A percentile compares a stretch with the other conserved stretches of the same genome.
These are phyloP conservation scores for Erodium texanum DNA, from an alignment of 441 rosid species.

Conservation along the genomic window DNA sequence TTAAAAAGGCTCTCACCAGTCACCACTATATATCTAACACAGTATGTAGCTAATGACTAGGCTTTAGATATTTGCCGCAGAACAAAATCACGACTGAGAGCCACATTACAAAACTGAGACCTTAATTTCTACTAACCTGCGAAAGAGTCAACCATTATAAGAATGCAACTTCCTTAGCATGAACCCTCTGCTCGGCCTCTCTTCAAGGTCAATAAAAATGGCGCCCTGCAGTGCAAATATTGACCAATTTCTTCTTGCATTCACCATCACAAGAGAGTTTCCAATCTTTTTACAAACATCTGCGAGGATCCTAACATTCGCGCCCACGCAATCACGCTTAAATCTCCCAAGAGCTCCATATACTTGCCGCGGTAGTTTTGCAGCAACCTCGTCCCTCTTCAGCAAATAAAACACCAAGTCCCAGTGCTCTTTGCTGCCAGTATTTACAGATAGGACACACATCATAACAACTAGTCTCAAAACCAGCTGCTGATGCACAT, in stretches of 20 bases:
- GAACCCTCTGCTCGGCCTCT: neutral
- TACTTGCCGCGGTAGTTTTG: neutral
- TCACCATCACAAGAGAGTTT: slow-evolving; percentile 6
- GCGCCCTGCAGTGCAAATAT: neutral
- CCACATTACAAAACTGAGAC: too few relatives aligned
- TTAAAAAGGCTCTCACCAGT: too few relatives aligned
- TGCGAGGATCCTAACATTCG: neutral
- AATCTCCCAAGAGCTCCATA: neutral
- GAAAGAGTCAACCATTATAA: too few relatives aligned
- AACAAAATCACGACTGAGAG: too few relatives aligned
- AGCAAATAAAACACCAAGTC: neutral
- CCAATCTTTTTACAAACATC: neutral
- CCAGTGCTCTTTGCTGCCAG: neutral
- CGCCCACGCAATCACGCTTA: neutral
- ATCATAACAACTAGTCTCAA: neutral
- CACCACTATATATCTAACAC: too few relatives aligned
- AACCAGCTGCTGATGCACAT: neutral
- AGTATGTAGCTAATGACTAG: too few relatives aligned
- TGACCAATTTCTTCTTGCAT: neutral
- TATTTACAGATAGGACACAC: neutral
- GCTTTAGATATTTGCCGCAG: too few relatives aligned
- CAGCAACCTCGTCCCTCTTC: neutral
- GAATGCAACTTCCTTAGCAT: neutral
- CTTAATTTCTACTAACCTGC: too few relatives aligned
- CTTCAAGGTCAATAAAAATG: neutral